Base-by-base conservation (phyloP, 2,329 filamentous ascomycete species). In the Botrytis deweyae region DNA sequence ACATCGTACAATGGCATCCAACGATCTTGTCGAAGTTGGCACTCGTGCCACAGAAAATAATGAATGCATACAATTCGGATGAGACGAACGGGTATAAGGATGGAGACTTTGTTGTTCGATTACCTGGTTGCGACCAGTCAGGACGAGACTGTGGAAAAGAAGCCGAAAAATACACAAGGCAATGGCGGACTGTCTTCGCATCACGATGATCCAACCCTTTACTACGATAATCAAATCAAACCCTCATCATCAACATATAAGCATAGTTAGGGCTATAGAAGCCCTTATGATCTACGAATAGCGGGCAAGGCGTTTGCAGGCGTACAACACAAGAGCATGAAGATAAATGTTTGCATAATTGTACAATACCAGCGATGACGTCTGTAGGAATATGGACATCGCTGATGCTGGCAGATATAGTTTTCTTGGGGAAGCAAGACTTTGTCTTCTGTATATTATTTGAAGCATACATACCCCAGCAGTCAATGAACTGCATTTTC, bases 1-100 rank as follows among this genome's bases (percentile, higher is more conserved):
- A 96, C 81, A 92, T 95, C 77, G 90, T 93, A 49, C 95, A 97
- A 86, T 99, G 96, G 97, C 96, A 99, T 81, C 94, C 95, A 42
- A 99, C 96, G 0, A 92, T 99, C 63, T 88, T 99, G 18, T 94
- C 95, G 55, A 96, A 94, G 81, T 85, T 98, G 75, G 95, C 93
- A 1, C 86, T 99, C 36, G 87, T 99, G n/a, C 94, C 95, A 3
- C 96, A 99, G 83, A 89, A 91, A 70, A 86, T 88, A 49, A 85
- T 99, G 81, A 97, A 97, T 80, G 88, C 93, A 0, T 98, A 98
- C 83, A 90, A 87, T 59, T 83, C 84, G 70, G 81, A 82, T 61
- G 83, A 84, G 36, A 82, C 86, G 74, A 91, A 91, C 70, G 88
- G 88, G 25, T 98, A 94, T 82, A 88, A 91, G 80, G 90, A 95